phyloP scores from a whole-genome alignment of 2,329 filamentous ascomycete species.

The Colletotrichum ledebouriae region DNA sequence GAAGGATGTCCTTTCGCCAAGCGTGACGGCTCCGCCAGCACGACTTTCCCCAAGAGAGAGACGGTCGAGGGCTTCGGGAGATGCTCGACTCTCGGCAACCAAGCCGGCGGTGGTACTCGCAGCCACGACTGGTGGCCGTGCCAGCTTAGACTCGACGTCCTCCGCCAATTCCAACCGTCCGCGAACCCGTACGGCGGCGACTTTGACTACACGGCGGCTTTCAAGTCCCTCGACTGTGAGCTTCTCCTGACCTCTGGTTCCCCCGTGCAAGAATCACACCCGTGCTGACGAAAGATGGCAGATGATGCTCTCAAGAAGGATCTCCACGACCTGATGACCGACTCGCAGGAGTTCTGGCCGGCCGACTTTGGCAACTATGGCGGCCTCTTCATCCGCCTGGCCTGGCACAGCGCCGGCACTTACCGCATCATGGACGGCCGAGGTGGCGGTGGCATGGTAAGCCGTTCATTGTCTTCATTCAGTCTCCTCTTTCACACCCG shows the following conservation, averaged over 20 bases:
- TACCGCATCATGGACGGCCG: conserved; percentile 82
- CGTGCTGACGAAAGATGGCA: conserved; percentile 2
- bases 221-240: conserved; percentile 75
- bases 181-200: conserved; percentile 75
- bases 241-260: background rate
- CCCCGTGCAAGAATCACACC: no score
- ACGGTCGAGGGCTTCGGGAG: conserved; percentile 25
- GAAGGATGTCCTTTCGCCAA: conserved; percentile 38
- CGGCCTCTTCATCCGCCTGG: conserved; percentile 84
- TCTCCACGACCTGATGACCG: conserved; percentile 77
- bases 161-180: conserved; percentile 76
- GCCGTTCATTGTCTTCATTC: conserved; percentile 3
- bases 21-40: conserved; percentile 32
- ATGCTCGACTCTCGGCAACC: conserved; percentile 49
- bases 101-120: conserved; percentile 73
- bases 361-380: conserved; percentile 87
- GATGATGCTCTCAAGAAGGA: conserved; percentile 80
- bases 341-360: conserved; percentile 86
- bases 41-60: conserved; percentile 31
- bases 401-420: conserved; percentile 85
- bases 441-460: conserved; percentile 75
- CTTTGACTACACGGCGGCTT: conserved; percentile 80
- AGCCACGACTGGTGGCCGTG: conserved; percentile 84
- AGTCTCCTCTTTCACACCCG: background rate
- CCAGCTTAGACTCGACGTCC: conserved; percentile 75